Conservation (phyloP, 441 rosid species). For the Syzygium malaccense region DNA sequence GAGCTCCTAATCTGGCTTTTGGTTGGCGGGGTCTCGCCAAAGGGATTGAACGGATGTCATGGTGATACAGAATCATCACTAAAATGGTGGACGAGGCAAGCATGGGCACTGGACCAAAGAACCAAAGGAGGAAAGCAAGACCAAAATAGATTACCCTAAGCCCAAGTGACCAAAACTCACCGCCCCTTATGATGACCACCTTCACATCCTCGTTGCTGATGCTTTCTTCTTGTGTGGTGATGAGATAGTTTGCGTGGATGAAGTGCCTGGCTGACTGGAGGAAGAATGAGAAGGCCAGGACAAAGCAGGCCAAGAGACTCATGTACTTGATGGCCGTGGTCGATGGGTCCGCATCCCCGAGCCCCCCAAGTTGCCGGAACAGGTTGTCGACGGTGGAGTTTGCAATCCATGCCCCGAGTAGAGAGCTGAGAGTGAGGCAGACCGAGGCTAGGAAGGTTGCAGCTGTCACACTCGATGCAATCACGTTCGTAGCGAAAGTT, state of each 20-base stretch:
- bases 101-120: conserved; percentile 77
- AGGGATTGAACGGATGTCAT: conserved; percentile 42
- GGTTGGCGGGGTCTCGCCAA: conserved; percentile 18
- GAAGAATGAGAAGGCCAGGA: conserved; percentile 6
- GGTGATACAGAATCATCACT: conserved; percentile 36
- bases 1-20: background rate
- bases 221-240: conserved; percentile 40
- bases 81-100: conserved; percentile 41
- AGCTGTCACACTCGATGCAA: background rate
- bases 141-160: conserved; percentile 66
- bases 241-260: conserved; percentile 56
- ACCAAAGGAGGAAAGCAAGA: conserved; percentile 56
- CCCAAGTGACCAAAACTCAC: conserved; percentile 62
- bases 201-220: conserved; percentile 28
- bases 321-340: background rate
- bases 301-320: background rate
- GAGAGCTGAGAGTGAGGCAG: conserved; percentile 6
- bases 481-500: background rate
- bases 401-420: conserved; percentile 2
- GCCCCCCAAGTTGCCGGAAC: background rate
- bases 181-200: conserved; percentile 40
- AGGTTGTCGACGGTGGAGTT: background rate
- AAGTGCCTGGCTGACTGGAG: conserved; percentile 25
- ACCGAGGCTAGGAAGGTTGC: conserved; percentile 5
- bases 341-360: background rate